phyloP scores from a whole-genome alignment of 768 basidiomycete species.

The Leucocoprinus leucothites region DNA sequence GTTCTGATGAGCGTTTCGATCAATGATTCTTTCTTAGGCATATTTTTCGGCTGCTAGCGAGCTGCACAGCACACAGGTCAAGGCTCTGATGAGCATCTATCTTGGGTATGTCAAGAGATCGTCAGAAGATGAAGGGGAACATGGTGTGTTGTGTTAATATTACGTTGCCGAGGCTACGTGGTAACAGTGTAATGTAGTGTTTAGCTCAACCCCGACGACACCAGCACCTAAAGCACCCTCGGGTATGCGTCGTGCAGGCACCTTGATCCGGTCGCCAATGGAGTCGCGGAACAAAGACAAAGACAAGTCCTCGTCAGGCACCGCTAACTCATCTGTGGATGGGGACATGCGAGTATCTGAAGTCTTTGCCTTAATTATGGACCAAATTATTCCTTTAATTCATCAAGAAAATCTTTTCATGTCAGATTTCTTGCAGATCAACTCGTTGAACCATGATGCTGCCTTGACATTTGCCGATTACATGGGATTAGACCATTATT shows the following conservation, averaged over 20 bases:
- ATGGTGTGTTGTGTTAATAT: conserved; percentile 42
- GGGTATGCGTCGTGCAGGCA: conserved; percentile 79
- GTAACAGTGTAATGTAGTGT: conserved; percentile 33
- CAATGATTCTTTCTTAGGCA: conserved; percentile 44
- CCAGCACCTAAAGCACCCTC: conserved; percentile 45
- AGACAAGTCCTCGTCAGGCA: conserved; percentile 24
- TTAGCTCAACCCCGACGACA: conserved; percentile 37
- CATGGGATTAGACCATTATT: conserved; percentile 91
- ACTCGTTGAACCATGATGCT: conserved; percentile 46
- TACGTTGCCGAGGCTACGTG: neutral
- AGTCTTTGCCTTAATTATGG: conserved; percentile 74
- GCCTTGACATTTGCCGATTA: conserved; percentile 94
- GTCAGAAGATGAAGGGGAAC: conserved; percentile 70
- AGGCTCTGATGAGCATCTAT: conserved; percentile 60
- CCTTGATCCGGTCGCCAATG: conserved; percentile 75
- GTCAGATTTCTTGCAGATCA: conserved; percentile 89
- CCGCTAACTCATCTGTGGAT: conserved; percentile 19
- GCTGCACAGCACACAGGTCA: conserved; percentile 80
- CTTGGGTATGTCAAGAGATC: conserved; percentile 60
- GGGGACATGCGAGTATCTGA: conserved; percentile 28
- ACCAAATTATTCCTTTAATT: conserved; percentile 73
- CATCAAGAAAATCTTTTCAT: conserved; percentile 86
- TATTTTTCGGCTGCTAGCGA: conserved; percentile 89
- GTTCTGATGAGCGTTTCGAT: conserved; percentile 5
- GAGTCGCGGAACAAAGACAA: conserved; percentile 61